Conservation (phyloP, 2,329 filamentous ascomycete genomes). For the Hypocreales sp. region DNA sequence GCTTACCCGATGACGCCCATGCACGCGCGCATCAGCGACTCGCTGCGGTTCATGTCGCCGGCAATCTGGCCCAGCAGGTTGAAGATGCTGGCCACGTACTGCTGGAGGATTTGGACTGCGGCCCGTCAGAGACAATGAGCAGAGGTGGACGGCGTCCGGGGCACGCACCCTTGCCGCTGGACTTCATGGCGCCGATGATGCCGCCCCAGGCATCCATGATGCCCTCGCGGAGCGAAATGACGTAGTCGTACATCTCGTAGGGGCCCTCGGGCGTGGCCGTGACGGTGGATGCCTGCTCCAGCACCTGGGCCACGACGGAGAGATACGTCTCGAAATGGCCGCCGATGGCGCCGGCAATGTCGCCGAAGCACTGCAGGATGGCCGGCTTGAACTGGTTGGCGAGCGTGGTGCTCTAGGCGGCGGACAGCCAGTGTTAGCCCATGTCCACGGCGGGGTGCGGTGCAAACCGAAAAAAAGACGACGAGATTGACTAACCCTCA, state of each 20-base stretch:
- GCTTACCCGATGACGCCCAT: slow-evolving; percentile 95
- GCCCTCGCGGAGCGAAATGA: slow-evolving; percentile 85
- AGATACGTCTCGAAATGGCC: slow-evolving; percentile 89
- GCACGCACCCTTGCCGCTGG: slow-evolving; percentile 57
- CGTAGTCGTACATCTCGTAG: slow-evolving; percentile 94
- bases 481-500: slow-evolving; percentile 64
- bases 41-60: slow-evolving; percentile 73
- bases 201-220: slow-evolving; percentile 99
- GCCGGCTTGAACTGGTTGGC: slow-evolving; percentile 96
- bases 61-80: slow-evolving; percentile 68
- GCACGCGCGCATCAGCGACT: slow-evolving; percentile 78
- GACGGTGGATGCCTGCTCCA: slow-evolving; percentile 83
- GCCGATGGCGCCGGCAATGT: slow-evolving; percentile 88
- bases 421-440: slow-evolving; percentile 2
- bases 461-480: too few species aligned
- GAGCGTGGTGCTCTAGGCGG: slow-evolving; percentile 64
- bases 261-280: slow-evolving; percentile 64
- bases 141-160: too few species aligned
- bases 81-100: slow-evolving; percentile 76
- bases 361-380: slow-evolving; percentile 94
- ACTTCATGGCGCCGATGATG: slow-evolving; percentile 88
- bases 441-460: not conserved
- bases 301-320: slow-evolving; percentile 77
- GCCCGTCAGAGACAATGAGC: not conserved
- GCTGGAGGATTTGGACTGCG: slow-evolving; percentile 53